phyloP scores from a whole-genome alignment of 192 early-diverging fungal species.

The Phlyctochytrium arcticum region DNA sequence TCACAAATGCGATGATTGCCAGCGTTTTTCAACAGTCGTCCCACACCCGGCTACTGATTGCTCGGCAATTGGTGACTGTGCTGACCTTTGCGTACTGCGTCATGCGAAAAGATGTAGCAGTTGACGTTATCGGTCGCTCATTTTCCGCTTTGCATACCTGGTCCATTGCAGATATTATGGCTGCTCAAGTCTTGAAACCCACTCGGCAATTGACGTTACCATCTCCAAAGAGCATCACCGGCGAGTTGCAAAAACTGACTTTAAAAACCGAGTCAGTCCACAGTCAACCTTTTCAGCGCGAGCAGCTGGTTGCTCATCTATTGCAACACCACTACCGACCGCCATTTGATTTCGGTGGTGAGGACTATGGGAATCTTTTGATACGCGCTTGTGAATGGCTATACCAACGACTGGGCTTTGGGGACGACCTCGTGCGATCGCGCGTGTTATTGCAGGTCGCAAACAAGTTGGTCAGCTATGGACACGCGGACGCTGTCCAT shows the following conservation, averaged over 20 bases:
- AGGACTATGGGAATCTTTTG: background rate
- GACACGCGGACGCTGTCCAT: conserved; percentile 4
- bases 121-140: background rate
- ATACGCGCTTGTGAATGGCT: background rate
- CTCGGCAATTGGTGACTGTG: conserved; percentile 1
- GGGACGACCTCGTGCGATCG: background rate
- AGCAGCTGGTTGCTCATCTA: background rate
- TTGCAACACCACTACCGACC: background rate
- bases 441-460: background rate
- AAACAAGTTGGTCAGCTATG: conserved; percentile 6
- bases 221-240: no score
- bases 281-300: no score
- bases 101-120: background rate
- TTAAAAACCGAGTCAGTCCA: no score
- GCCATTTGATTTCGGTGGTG: background rate
- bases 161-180: background rate
- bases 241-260: no score
- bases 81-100: background rate
- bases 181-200: background rate
- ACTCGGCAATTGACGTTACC: no score
- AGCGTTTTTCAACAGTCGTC: background rate
- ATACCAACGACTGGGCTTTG: background rate
- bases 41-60: background rate
- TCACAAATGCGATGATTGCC: conserved; percentile 10
- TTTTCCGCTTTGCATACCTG: background rate